Base-by-base conservation (phyloP, 306 rosid genomes). In the Vicia sativa region DNA sequence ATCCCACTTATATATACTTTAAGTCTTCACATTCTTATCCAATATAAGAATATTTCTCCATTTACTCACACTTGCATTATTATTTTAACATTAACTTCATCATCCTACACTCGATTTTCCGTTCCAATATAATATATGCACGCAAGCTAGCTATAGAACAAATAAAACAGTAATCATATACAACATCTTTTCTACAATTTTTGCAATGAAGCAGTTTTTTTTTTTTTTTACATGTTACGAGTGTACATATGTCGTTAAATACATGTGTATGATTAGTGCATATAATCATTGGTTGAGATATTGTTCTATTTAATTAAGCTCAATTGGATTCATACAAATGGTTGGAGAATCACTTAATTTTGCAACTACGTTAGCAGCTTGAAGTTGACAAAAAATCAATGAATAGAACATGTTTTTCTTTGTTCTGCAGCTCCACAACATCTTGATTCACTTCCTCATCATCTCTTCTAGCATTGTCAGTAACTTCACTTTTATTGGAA, bases 361-460 rank as follows among this genome's bases (percentile, higher is more conserved):
- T 65, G 52, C 48, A 67, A 6, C 10, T 45, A 48, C 13, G 72
- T 78, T 59, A 75, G 46, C 73, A 74, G 56, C 45, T 79, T 67
- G 77, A 76, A 71, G 58, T 65, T 21, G 95, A 78, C 37, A 86
- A 82, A 83, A 88, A 88, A 78, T 88, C 86, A 66, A 88, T 82
- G 67, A 84, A 88, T 48, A 79, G 39, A 68, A 44, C 66, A 28
- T 74, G 78, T 18, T 29, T 53, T 19, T 67, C 85, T 48, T 73
- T 81, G 67, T 15, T 68, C 49, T 74, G 19, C 28, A 64, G 49
- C 57, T 73, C 79, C 61, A 19, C 29, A 31, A 11, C 72, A 18
- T 74, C 77, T 68, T 85, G 91, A 77, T 90, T 80, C 2, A 89
- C 97, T 76, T 87, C 89, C 57, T 91, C 96, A 2, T 87, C 97